These are phyloP conservation scores for Gossypium gossypioides DNA, from an alignment of 441 rosid genomes.

Conservation along the genomic window DNA sequence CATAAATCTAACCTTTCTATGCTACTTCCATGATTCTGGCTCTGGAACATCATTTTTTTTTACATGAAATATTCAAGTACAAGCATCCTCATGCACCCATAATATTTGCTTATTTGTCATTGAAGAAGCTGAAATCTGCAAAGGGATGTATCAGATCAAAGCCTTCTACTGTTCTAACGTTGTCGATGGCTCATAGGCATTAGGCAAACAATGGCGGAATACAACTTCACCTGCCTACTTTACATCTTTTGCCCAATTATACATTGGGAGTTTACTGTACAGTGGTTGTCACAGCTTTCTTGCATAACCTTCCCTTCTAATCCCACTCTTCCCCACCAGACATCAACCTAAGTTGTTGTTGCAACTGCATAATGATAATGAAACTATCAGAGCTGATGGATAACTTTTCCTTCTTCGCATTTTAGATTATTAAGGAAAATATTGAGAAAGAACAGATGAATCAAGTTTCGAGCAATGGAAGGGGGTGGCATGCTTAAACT, in stretches of 20 bases:
- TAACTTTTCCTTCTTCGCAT: neutral
- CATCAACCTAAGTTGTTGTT: conserved; percentile 52
- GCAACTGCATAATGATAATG: conserved; percentile 46
- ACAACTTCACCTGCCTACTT: conserved; percentile 16
- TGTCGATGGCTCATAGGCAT: conserved; percentile 11
- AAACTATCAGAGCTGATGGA: neutral
- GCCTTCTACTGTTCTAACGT: conserved; percentile 1
- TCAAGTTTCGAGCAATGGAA: neutral
- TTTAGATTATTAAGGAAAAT: neutral
- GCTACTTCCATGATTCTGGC: neutral
- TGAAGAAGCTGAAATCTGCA: conserved; percentile 10
- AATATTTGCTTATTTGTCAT: conserved; percentile 17
- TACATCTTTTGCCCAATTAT: conserved; percentile 27
- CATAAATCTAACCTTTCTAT: neutral
- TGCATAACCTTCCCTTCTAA: conserved; percentile 29
- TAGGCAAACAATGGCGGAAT: conserved; percentile 14
- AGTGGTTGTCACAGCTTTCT: conserved; percentile 19
- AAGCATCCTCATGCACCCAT: neutral
- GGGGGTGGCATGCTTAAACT: neutral
- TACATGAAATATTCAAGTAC: neutral
- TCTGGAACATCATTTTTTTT: neutral
- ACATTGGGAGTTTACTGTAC: conserved; percentile 21
- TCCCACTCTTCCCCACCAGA: conserved; percentile 49
- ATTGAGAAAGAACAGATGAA: neutral
- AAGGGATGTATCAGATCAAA: neutral